A percentile compares a stretch with the other conserved stretches of the same genome.
Evolutionary conservation across 805 yeast genomes (phyloP).

Genomic region (Saccharomyces kudriavzevii): DNA sequence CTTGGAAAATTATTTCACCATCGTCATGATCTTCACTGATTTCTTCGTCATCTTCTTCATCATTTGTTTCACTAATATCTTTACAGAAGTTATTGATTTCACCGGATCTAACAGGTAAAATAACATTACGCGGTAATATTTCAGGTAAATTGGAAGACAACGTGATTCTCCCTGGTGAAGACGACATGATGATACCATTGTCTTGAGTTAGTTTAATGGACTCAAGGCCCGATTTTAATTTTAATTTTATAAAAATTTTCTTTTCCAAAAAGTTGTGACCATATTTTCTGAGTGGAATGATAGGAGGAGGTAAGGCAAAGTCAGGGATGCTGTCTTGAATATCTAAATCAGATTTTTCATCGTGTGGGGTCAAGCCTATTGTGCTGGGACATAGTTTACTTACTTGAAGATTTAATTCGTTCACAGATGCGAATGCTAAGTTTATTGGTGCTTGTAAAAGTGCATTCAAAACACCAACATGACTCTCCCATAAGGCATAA

Average conservation of each 20-base stretch:
- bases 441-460: constrained; percentile 34
- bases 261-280: constrained; percentile 94
- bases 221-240: constrained; percentile 45
- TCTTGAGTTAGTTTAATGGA: constrained; percentile 40
- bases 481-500: constrained; percentile 93
- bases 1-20: constrained; percentile 72
- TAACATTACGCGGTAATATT: constrained; percentile 78
- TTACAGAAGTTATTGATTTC: neutral
- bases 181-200: constrained; percentile 34
- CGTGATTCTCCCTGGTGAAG: constrained; percentile 75
- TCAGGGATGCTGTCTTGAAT: constrained; percentile 74
- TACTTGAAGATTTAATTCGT: constrained; percentile 2
- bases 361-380: constrained; percentile 1
- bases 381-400: constrained; percentile 4
- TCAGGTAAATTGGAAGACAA: constrained; percentile 69
- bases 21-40: constrained; percentile 33
- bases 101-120: constrained; percentile 56
- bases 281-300: constrained; percentile 83
- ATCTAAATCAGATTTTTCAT: constrained; percentile 27
- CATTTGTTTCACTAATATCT: neutral
- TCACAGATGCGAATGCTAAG: constrained; percentile 5
- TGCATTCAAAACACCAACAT: constrained; percentile 68
- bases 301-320: constrained; percentile 89
- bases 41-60: constrained; percentile 2
- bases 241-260: constrained; percentile 73